Evolutionary conservation across 495 filamentous ascomycete species (phyloP).

Genomic region (Filosporella fistucella): DNA sequence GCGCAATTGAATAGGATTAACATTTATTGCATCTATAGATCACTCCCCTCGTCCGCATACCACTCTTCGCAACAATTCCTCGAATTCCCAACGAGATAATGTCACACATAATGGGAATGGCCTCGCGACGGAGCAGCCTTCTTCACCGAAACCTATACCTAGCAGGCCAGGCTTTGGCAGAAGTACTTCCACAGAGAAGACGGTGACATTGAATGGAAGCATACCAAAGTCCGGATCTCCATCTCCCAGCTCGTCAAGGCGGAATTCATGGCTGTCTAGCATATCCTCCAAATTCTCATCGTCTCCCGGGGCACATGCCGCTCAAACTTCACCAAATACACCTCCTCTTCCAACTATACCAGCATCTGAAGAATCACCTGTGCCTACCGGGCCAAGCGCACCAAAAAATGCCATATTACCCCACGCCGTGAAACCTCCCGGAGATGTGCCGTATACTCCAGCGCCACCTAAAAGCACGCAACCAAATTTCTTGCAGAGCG

Average conservation of each 20-base stretch:
- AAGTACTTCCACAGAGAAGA: slow-evolving; percentile 32
- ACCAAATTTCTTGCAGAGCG: slow-evolving; percentile 73
- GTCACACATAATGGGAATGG: slow-evolving; percentile 15
- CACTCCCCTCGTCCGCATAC: slow-evolving; percentile 5
- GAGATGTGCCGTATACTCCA: slow-evolving; percentile 59
- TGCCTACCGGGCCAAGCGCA: slow-evolving; percentile 46
- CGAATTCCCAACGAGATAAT: slow-evolving; percentile 9
- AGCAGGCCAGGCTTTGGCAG: slow-evolving; percentile 25
- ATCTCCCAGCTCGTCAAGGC: slow-evolving; percentile 40
- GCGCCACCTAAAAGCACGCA: slow-evolving; percentile 59
- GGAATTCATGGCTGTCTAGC: slow-evolving; percentile 86
- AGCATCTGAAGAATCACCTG: slow-evolving; percentile 30
- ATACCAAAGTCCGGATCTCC: slow-evolving; percentile 30
- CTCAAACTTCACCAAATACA: slow-evolving; percentile 39
- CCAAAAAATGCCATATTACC: slow-evolving; percentile 48
- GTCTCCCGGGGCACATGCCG: slow-evolving; percentile 36
- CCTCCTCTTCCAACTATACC: slow-evolving; percentile 30
- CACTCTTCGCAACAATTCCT: not conserved
- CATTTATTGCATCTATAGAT: slow-evolving; percentile 12
- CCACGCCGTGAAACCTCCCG: slow-evolving; percentile 35
- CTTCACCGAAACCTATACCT: slow-evolving; percentile 31
- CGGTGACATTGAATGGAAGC: slow-evolving; percentile 21
- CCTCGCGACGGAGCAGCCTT: slow-evolving; percentile 1
- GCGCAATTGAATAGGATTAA: too few species aligned
- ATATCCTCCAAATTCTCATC: slow-evolving; percentile 90